phyloP scores from a whole-genome alignment of 208 protist genomes.

The Leishmania tropica region DNA sequence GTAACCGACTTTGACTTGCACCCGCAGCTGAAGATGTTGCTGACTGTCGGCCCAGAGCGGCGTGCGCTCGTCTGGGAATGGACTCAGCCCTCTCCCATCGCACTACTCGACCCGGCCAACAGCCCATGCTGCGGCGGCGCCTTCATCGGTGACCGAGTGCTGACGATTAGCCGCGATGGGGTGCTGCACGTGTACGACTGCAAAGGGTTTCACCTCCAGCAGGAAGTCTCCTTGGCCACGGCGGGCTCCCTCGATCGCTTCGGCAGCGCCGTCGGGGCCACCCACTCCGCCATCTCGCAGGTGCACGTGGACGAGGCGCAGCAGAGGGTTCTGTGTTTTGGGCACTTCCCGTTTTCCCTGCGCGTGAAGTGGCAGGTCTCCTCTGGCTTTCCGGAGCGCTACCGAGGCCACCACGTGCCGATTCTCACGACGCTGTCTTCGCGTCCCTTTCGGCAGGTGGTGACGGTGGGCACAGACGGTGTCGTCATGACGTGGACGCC shows the following conservation, averaged over 20 bases:
- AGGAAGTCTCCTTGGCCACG: slow-evolving; percentile 53
- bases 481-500: slow-evolving; percentile 81
- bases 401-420: slow-evolving; percentile 57
- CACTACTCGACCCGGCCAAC: slow-evolving; percentile 67
- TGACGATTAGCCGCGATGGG: slow-evolving; percentile 67
- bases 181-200: slow-evolving; percentile 71
- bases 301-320: slow-evolving; percentile 39
- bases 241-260: slow-evolving; percentile 11
- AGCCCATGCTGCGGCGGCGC: slow-evolving; percentile 66
- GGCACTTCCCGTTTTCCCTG: slow-evolving; percentile 54
- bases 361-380: slow-evolving; percentile 60
- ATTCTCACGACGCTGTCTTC: slow-evolving; percentile 70
- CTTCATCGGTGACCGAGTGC: slow-evolving; percentile 52
- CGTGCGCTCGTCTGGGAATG: slow-evolving; percentile 84
- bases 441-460: slow-evolving; percentile 61
- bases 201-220: slow-evolving; percentile 59
- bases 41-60: slow-evolving; percentile 79
- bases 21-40: slow-evolving; percentile 60
- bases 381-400: slow-evolving; percentile 52
- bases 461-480: slow-evolving; percentile 75
- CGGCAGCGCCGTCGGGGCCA: slow-evolving; percentile 2
- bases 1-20: slow-evolving; percentile 72
- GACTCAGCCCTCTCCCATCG: slow-evolving; percentile 54
- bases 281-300: slow-evolving; percentile 7
- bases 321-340: slow-evolving; percentile 54